phyloP scores from a whole-genome alignment of 257 asterid species.

The Capsicum baccatum region DNA sequence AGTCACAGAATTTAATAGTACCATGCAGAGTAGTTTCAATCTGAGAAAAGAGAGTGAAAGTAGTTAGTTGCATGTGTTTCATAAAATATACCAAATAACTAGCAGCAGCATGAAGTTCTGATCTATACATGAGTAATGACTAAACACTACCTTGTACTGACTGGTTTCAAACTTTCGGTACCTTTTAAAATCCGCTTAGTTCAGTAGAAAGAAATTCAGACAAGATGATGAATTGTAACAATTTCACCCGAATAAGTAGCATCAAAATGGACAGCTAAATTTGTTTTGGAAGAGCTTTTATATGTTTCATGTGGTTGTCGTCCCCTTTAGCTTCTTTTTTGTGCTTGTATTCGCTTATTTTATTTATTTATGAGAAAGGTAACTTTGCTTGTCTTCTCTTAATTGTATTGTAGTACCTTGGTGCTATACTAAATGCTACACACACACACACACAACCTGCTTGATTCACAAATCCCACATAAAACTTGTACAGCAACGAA shows the following conservation, averaged over 20 bases:
- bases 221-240: neutral
- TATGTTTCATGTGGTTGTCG: neutral
- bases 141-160: neutral
- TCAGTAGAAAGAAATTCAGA: constrained; percentile 4
- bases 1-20: constrained; percentile 1
- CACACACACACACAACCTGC: neutral
- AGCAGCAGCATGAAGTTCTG: neutral
- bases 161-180: neutral
- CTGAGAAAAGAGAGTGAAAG: neutral
- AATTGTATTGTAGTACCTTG: constrained; percentile 7
- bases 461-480: neutral
- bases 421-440: neutral
- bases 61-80: neutral
- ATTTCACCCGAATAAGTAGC: neutral
- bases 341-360: neutral
- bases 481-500: neutral
- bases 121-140: neutral
- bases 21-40: neutral
- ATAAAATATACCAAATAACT: neutral
- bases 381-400: neutral
- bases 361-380: neutral
- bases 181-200: neutral
- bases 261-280: constrained; percentile 1
- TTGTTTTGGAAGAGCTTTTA: constrained; percentile 4
- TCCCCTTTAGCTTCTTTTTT: too few relatives aligned